phyloP scores from a whole-genome alignment of 2,329 filamentous ascomycete genomes.

The Hypoxylon sp. region DNA sequence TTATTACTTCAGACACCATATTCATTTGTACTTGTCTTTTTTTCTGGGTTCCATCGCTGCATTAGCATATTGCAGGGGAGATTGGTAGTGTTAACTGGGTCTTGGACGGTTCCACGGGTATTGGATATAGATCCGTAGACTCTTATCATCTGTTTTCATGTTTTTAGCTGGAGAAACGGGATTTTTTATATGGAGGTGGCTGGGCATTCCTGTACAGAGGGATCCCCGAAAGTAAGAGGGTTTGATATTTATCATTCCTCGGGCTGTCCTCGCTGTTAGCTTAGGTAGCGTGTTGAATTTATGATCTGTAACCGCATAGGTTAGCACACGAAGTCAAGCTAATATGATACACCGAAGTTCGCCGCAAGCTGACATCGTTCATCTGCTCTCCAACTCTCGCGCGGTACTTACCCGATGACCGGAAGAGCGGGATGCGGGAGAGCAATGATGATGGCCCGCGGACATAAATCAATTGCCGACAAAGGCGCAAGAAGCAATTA shows the following conservation, averaged over 20 bases:
- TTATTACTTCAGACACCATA: neutral
- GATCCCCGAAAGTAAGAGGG: neutral
- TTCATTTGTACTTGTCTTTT: constrained; percentile 6
- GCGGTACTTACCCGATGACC: constrained; percentile 28
- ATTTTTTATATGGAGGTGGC: neutral
- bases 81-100: constrained; percentile 3
- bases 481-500: constrained; percentile 32
- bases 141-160: neutral
- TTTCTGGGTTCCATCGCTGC: neutral
- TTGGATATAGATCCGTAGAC: constrained; percentile 31
- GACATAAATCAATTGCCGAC: constrained; percentile 49
- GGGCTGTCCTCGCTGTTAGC: neutral
- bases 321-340: too few relatives aligned
- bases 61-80: constrained; percentile 24
- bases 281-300: neutral
- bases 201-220: constrained; percentile 14
- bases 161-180: constrained; percentile 8
- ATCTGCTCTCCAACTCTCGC: constrained; percentile 21
- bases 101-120: constrained; percentile 6
- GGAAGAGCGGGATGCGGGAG: constrained; percentile 18
- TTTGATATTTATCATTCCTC: neutral
- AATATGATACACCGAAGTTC: constrained; percentile 1
- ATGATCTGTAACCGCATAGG: too few relatives aligned
- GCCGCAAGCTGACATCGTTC: constrained; percentile 16
- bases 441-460: constrained; percentile 27